Base-by-base conservation (phyloP, 2,329 filamentous ascomycete species). In the Fusarium staphyleae region DNA sequence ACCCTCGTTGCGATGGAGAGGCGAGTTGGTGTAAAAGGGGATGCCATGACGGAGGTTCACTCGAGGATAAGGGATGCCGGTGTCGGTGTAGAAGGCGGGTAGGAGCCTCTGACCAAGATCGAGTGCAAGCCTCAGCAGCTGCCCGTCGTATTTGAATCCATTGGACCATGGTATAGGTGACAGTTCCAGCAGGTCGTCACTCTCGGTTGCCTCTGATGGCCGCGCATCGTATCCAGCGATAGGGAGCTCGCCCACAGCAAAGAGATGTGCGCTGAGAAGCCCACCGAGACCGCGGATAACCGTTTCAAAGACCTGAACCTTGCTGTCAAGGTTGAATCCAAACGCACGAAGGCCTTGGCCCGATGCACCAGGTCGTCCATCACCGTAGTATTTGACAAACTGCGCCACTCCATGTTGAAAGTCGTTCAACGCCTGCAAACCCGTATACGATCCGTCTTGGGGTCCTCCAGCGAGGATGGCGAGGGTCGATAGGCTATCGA, bases 241-340 rank as follows among this genome's bases (percentile, higher is more conserved):
- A 1, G 95, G 95, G 49, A 99, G 76, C 51, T 96, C 92, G 28
- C 93, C 95, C 16, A 92, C 81, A 11, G 95, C 93, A 72, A 99
- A 99, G 34, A 97, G 77, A 75, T 99, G 95, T 2, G 93, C 92
- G 68, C 93, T 97, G 61, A 99, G 76, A 50, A 99, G 78, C 1
- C 95, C 95, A 12, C 95, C 95, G 37, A 96, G 84, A 13, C 93
- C 95, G 52, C 95, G 84, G 65, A 99, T 99, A 29, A 96, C 93
- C 1, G 93, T 98, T 77, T 99, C 95, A 69, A 99, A 99, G 32
- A 99, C 91, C 75, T 99, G 93, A 2, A 99, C 95, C 75, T 98
- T 99, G 77, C 93, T 96, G 74, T 99, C 93, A 33, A 96, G 79
- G 72, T 99, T 91, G 68, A 99, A 99, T 0, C 92, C 95, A 48